phyloP scores from a whole-genome alignment of 352 stramenopile genomes.

The Discostella stelligera region DNA sequence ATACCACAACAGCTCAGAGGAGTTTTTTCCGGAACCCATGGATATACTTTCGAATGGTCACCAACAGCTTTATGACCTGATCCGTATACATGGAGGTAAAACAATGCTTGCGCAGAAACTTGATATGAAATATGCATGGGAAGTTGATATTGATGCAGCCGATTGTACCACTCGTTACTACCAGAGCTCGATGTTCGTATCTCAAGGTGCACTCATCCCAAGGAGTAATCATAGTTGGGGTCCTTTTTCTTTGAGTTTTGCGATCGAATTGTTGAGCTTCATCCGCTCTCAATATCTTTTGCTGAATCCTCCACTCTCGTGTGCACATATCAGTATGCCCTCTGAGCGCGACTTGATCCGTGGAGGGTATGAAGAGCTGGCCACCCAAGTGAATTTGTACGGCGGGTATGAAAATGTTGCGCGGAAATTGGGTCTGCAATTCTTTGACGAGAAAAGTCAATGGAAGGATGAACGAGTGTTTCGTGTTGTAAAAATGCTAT shows the following conservation, averaged over 20 bases:
- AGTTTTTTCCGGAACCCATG: constrained; percentile 50
- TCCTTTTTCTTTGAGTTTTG: constrained; percentile 65
- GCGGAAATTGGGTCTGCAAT: constrained; percentile 56
- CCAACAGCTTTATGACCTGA: constrained; percentile 43
- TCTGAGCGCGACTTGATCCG: constrained; percentile 39
- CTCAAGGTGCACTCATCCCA: not conserved
- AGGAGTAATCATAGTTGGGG: constrained; percentile 48
- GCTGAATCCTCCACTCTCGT: constrained; percentile 48
- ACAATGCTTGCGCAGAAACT: constrained; percentile 60
- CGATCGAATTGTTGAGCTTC: constrained; percentile 58
- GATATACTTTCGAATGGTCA: constrained; percentile 43
- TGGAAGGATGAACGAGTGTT: constrained; percentile 25
- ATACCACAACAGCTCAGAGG: constrained; percentile 39
- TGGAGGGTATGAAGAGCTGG: constrained; percentile 34
- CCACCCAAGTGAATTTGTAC: constrained; percentile 49
- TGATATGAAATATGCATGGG: constrained; percentile 43
- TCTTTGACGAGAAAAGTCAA: constrained; percentile 45
- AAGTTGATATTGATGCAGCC: not conserved
- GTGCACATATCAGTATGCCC: constrained; percentile 55
- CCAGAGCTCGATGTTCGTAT: not conserved
- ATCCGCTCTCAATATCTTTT: constrained; percentile 51
- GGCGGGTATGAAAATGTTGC: constrained; percentile 77
- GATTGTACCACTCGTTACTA: not conserved
- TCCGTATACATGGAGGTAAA: constrained; percentile 67
- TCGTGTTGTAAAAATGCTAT: constrained; percentile 29